Conservation (phyloP, 176 grass and related monocot genomes). For the Rhynchospora pubera region DNA sequence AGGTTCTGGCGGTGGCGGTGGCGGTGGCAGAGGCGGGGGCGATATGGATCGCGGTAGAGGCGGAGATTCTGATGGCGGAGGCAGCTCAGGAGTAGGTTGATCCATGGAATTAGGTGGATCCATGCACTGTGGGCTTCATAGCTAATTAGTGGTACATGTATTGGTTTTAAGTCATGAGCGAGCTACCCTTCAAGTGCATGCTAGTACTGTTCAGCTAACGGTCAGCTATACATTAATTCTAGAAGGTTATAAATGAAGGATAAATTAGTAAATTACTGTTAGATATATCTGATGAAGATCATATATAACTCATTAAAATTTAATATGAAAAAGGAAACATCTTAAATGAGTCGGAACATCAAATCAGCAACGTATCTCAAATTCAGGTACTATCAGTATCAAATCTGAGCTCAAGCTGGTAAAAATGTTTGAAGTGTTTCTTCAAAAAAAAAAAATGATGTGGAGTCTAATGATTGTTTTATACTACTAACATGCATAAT, state of each 20-base stretch:
- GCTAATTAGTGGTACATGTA: neutral
- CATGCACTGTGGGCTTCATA: neutral
- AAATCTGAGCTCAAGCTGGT: too few species aligned
- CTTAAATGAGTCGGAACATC: too few species aligned
- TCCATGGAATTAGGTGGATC: conserved; percentile 6
- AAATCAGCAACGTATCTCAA: too few species aligned
- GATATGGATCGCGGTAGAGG: neutral
- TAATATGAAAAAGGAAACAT: neutral
- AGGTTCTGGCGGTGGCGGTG: neutral
- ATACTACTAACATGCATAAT: too few species aligned
- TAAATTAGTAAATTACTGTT: too few species aligned
- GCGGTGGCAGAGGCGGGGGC: neutral
- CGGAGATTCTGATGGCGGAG: neutral
- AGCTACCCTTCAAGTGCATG: conserved; percentile 14
- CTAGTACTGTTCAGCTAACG: conserved; percentile 13
- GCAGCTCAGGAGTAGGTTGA: neutral
- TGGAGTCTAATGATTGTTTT: too few species aligned
- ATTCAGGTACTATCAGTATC: too few species aligned
- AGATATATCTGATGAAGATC: too few species aligned
- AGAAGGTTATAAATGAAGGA: neutral
- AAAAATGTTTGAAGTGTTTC: too few species aligned
- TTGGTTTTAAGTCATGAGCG: neutral
- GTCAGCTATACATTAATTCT: conserved; percentile 10
- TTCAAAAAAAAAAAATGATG: too few species aligned
- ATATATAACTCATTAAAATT: neutral